Base-by-base conservation (phyloP, 306 rosid genomes). In the Ammopiptanthus mongolicus region DNA sequence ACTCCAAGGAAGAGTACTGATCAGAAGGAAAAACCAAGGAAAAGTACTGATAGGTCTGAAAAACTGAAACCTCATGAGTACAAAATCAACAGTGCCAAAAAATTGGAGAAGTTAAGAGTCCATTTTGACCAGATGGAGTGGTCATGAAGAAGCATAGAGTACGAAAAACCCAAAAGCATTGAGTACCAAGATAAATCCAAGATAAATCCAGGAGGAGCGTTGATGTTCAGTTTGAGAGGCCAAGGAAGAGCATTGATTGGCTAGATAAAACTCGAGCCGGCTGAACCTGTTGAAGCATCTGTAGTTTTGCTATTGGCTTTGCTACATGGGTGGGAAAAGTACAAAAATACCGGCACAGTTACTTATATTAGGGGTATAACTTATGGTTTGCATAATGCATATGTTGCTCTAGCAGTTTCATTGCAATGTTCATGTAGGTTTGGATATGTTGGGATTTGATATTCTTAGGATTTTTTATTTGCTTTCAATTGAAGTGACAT, bases 201-300 rank as follows among this genome's bases (percentile, higher is more conserved):
- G 98, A 90, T 75, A 93, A 83, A 65, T 88, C 96, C 17, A 77
- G 95, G 73, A 87, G 87, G 83, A 90, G 96, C 28, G 65, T 90
- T 5, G 98, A 93, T 66, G 85, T 81, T 71, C 95, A 93, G 87
- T 80, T 90, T 25, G 95, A 93, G 74, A 88, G 89, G 81, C 88
- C 88, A 0, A 81, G 95, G 73, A 90, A 87, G 86, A 93, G 95
- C 50, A 84, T 93, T 3, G 96, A 93, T 79, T 90, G 98, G 98
- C 84, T 93, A 84, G 98, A 93, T 22, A 84, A 93, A 81, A 82
- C 87, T 58, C 90, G 93, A 76, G 84, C 93, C 17, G 77, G 88
- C 31, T 88, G 83, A 89, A 69, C 8, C 22, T 84, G 58, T 64
- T 69, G 78, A 60, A 68, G 80, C 75, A 62, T 74, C 19, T 33